Evolutionary conservation across 148 eudicot species (phyloP), one percentile per base, ranked within the genome.

Genomic region (Suaeda aralocaspica): DNA sequence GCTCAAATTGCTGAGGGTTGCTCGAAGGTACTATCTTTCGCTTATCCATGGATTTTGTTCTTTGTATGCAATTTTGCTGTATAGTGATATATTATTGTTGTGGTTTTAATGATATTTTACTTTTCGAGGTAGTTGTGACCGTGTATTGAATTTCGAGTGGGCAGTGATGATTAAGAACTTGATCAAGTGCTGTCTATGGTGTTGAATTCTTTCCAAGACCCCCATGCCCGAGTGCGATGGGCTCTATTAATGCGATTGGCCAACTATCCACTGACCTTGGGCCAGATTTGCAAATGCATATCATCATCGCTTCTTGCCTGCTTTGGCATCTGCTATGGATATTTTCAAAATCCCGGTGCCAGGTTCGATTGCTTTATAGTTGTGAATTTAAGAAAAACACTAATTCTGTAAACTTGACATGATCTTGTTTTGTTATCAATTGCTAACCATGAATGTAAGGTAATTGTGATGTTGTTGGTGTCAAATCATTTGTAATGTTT

Each of bases 221-320:
- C 93, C n/a, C 97, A 92, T 64, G 85, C 98, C 42, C 91, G 98
- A 58, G 98, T 84, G 42, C 82, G 98, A 41, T 92, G 98, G 98
- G 93, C 98, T n/a, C 98, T 33, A 89, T 92, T 73, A 92, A 92
- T 78, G 98, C 96, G 6, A 90, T 92, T 69, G 96, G 98, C 53
- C 96, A 92, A 72, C 57, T 92, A 65, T 90, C 96, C 31, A 92
- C 96, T 8, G 98, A 92, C 75, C 78, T 92, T 67, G 98, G 96
- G 29, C 98, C 98, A 36, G 98, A 92, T 76, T 83, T 92, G 84
- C 98, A 90, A 84, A 84, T 81, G 56, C 90, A 90, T 82, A 68
- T 69, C 82, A 76, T 41, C 63, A 59, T 44, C 72, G 58, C 45
- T 78, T 79, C 21, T 49, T 79, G 51, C 81, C 82, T 67, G 79